Base-by-base conservation (phyloP, 1,284 basidiomycete genomes). In the Cutaneotrichosporon sp. region DNA sequence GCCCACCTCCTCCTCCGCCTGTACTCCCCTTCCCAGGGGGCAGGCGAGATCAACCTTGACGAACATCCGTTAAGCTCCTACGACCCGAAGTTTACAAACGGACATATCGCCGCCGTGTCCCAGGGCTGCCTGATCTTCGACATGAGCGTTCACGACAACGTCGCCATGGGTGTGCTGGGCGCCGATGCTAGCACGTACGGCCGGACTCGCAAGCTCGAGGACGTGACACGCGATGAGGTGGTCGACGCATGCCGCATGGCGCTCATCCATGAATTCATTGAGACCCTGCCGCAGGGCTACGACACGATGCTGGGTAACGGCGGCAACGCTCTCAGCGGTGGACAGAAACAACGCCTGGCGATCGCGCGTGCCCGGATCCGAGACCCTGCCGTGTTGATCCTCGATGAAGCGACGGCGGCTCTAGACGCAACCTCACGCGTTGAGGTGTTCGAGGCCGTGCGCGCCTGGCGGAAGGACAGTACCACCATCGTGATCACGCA, bases 401-500 rank as follows among this genome's bases (percentile, higher is more conserved):
- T 99, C 38, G 97, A 99, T 75, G 97, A 99, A 83, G 91, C 92
- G 1, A 98, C 95, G 7, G 97, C 93, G 2, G 95, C 96, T 6
- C 86, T 99, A 63, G 97, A 99, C 81, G 86, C 89, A 22, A 90
- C 90, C 0, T 90, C 92, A 3, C 89, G 94, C 26, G 84, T 92
- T 42, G 85, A 94, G 49, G 92, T 98, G 10, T 92, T 92, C 69
- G 89, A 92, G 68, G 92, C 92, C 0, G 86, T 98, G 80, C 90
- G 90, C 74, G 80, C 81, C 21, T 95, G 92, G 91, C 85, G 93
- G 22, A 80, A 78, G 30, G 89, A 90, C 79, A 88, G 87, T 74
- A 97, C 95, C 0, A 99, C 96, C 0, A 89, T 99, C 73, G 89
- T 98, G 65, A 97, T 98, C 80, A 97, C 95, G 0, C 96, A 98